Evolutionary conservation across 768 basidiomycete species (phyloP).

Genomic region (Suillus bovinus): DNA sequence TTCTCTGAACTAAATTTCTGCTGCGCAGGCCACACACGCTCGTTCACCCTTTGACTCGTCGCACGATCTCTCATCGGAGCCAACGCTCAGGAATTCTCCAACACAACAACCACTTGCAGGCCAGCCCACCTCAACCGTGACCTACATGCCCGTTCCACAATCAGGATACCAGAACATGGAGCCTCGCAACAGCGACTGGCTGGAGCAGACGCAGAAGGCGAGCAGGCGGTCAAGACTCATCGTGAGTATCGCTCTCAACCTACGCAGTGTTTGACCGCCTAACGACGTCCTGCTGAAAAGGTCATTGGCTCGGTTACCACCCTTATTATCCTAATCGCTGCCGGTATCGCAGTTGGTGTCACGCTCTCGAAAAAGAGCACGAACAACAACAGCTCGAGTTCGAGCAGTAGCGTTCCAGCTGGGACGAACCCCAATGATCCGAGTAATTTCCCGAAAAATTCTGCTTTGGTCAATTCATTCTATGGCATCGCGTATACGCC

Average conservation of each 20-base stretch:
- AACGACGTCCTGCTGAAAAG: constrained; percentile 33
- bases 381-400: constrained; percentile 27
- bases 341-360: constrained; percentile 66
- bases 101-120: constrained; percentile 23
- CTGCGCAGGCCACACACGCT: constrained; percentile 40
- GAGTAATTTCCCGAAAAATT: constrained; percentile 71
- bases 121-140: constrained; percentile 23
- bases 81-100: constrained; percentile 23
- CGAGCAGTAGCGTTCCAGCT: constrained; percentile 15
- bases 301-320: constrained; percentile 50
- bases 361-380: constrained; percentile 54
- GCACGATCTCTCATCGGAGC: constrained; percentile 20
- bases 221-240: constrained; percentile 54
- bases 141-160: constrained; percentile 17
- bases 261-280: neutral
- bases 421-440: constrained; percentile 64
- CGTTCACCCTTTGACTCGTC: constrained; percentile 30
- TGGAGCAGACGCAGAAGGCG: constrained; percentile 35
- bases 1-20: constrained; percentile 16
- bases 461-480: constrained; percentile 69
- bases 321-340: constrained; percentile 52
- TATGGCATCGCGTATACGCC: constrained; percentile 91
- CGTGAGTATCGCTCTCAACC: constrained; percentile 39
- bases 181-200: constrained; percentile 39
- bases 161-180: constrained; percentile 35